Evolutionary conservation across 805 yeast species (phyloP), one percentile per base, ranked within the genome.

Genomic region (Yamadazyma laniorum): DNA sequence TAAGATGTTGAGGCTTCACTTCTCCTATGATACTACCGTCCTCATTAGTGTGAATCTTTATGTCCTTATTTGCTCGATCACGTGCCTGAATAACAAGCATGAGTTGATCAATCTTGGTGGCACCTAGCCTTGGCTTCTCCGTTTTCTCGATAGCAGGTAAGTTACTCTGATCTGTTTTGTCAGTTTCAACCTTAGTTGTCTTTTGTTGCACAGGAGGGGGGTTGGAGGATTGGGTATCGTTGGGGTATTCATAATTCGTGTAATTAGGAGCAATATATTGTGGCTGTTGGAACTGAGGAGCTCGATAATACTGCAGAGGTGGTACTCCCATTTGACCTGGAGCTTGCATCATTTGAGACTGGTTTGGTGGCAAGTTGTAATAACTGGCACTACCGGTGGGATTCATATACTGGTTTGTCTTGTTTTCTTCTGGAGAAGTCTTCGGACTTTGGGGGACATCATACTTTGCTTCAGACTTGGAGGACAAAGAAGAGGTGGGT

Each of bases 11-110:
- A 4, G 68, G 48, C 21, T 47, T 35, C n/a, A 42, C 39, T 30
- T 44, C 48, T 3, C 80, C 85, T 37, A 81, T 53, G 19, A 82
- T 71, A 25, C 80, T 75, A 1, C 95, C 95, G 58, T 83, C 90
- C 6, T 76, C 75, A 1, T 82, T 77, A 44, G 79, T 81, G 15
- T 34, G 40, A 12, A 40, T 40, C 34, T 73, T 70, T 29, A 85
- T 80, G 33, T 72, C 75, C 8, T 79, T 75, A 18, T 82, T 70
- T 6, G 90, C 85, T 47, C 85, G 83, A 43, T 83, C 85, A 35
- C 95, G 73, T 0, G 96, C 95, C 59, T 90, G 95, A 37, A 90
- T 84, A 26, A 88, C 85, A 34, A 90, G 69, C 96, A 90, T 88
- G 52, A 90, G 66, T 52, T 84, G 95, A 61, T 90, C 98, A 18